Base-by-base conservation (phyloP, 331 rosid genomes). In the Dryas integrifolia region DNA sequence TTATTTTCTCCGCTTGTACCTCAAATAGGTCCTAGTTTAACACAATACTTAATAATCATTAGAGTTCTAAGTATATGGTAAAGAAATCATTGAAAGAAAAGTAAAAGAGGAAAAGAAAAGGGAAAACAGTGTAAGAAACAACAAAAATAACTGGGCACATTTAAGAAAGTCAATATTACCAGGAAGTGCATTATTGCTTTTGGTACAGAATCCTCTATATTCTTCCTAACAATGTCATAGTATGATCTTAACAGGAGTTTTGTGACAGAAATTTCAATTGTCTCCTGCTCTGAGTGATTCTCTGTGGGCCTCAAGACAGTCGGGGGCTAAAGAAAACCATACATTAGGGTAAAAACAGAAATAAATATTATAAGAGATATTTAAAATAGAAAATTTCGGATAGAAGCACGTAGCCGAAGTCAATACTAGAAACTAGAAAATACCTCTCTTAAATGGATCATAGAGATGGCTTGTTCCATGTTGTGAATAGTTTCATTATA, bases 141-240 rank as follows among this genome's bases (percentile, higher is more conserved):
- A n/a, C 44, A 61, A 7, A 49, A 39, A 35, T 44, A 70, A 41
- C 30, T 8, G 46, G 38, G 14, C 8, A 9, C 39, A 18, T 69
- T 62, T 21, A 57, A 11, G 48, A 52, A 9, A 43, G 78, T 24
- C 5, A 43, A 69, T n/a, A 65, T 79, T 92, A 95, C 99, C 96
- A 95, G 76, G 92, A 95, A 95, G 82, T 95, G 96, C 96, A 95
- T 95, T 66, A 95, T 89, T 67, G 96, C 90, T 86, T 95, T 95
- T 41, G 98, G 98, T 53, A 95, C 80, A 69, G 77, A 70, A 76
- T 95, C 99, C 84, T 95, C 93, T 46, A 89, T 85, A 74, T 89
- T 95, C 75, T 88, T 89, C 77, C 96, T 85, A 72, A 89, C 99
- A 58, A 95, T 88, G 79, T 88, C 96, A 77, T 92, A 92, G 81